Percentiles rank a stretch among this genome's conserved stretches.
These are phyloP conservation scores for Talaromyces rugulosus DNA, from an alignment of 2,329 filamentous ascomycete species.

Conservation along the genomic window DNA sequence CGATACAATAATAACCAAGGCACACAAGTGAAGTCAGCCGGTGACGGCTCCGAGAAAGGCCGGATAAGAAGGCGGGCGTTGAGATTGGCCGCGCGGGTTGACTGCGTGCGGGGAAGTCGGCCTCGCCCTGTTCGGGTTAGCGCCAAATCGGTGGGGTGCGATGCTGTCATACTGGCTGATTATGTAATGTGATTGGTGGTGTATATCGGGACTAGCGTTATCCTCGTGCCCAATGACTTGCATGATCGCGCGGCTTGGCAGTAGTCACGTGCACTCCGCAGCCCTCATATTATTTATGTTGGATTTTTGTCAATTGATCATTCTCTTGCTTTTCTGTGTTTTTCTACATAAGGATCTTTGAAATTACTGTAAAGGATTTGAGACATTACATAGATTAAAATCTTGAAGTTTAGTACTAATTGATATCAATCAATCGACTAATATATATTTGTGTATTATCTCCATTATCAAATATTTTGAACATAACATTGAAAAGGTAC, in stretches of 20 bases:
- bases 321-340: too few species aligned
- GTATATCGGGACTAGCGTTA: background rate
- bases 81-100: conserved; percentile 5
- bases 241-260: background rate
- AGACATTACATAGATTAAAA: too few species aligned
- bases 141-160: background rate
- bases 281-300: background rate
- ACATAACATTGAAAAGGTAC: too few species aligned
- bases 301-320: too few species aligned
- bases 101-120: conserved; percentile 10
- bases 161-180: background rate
- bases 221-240: conserved; percentile 1
- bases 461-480: too few species aligned
- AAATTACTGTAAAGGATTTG: too few species aligned
- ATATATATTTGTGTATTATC: too few species aligned
- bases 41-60: conserved; percentile 3
- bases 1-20: background rate
- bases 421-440: too few species aligned
- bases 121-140: background rate
- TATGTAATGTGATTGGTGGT: background rate
- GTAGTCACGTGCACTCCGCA: background rate
- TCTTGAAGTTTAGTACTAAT: too few species aligned
- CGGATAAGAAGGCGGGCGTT: conserved; percentile 3
- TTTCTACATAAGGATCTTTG: too few species aligned
- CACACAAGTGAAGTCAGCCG: background rate